Conservation (phyloP, 2,329 filamentous ascomycete species). For the Penicillium sp. region DNA sequence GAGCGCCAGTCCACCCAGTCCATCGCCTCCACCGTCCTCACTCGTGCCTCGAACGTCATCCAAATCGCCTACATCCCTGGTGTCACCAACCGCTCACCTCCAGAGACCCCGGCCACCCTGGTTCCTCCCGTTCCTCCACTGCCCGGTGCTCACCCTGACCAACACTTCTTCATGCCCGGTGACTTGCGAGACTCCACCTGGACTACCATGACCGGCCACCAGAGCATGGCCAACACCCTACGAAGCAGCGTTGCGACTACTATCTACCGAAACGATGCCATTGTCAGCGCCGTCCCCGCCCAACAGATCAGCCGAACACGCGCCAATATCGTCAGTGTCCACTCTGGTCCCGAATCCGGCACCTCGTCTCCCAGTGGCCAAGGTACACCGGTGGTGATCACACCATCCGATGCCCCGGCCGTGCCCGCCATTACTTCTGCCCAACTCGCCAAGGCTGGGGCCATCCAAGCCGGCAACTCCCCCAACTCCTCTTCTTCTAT, state of each 20-base stretch:
- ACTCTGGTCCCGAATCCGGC: constrained; percentile 35
- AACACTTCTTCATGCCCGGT: constrained; percentile 90
- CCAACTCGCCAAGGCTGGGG: constrained; percentile 41
- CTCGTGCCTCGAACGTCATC: constrained; percentile 96
- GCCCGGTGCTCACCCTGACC: constrained; percentile 68
- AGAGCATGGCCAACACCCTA: constrained; percentile 51
- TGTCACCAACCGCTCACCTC: constrained; percentile 86
- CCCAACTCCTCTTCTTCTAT: constrained; percentile 38
- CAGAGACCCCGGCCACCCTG: constrained; percentile 75
- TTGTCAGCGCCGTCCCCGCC: constrained; percentile 74
- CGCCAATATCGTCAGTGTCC: constrained; percentile 90
- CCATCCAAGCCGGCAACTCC: constrained; percentile 17
- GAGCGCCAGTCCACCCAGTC: constrained; percentile 53
- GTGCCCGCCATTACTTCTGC: constrained; percentile 67
- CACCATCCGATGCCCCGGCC: constrained; percentile 58
- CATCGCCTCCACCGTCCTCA: constrained; percentile 92
- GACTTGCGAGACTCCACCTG: constrained; percentile 90
- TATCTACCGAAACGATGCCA: constrained; percentile 87
- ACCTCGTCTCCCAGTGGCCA: constrained; percentile 49
- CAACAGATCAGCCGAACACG: constrained; percentile 86
- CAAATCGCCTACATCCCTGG: constrained; percentile 99
- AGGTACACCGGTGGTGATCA: constrained; percentile 28
- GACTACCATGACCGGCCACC: constrained; percentile 63
- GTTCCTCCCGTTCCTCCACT: constrained; percentile 94
- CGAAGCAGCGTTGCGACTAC: constrained; percentile 79